Evolutionary conservation across 2,329 filamentous ascomycete species (phyloP), one percentile per base, ranked within the genome.

Genomic region (Microsporum ferrugineum): DNA sequence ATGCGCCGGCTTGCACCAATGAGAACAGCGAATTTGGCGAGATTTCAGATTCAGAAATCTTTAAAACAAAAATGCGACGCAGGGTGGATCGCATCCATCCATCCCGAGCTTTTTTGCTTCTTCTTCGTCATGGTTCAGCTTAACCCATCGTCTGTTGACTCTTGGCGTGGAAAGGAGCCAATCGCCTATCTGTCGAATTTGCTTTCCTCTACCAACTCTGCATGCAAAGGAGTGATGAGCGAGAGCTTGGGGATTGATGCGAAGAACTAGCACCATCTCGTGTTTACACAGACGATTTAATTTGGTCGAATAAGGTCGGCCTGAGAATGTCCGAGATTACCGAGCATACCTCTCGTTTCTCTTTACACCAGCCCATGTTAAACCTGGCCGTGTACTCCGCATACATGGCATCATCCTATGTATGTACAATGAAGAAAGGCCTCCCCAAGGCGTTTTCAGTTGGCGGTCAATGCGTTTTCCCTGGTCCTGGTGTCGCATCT

Each of bases 21-120:
- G 34, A 61, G 61, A 61, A 33, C 31, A 23, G 43, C 36, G 34
- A 8, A 47, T 55, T 64, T 64, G 63, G 61, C 63, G 63, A 64
- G 63, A 57, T 61, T 57, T 61, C 43, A 45, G 49, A 33, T 57
- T 60, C 33, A 45, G 34, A 58, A 49, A 60, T 55, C 55, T 58
- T 58, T 58, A 60, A 61, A 39, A 43, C n/a, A 2, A 8, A 59
- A 59, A 62, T 63, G 62, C 60, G 58, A 63, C 58, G 33, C 57
- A 45, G n/a, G n/a, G 57, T 59, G 57, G 57, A 59, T 59, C 57
- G 55, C 55, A 33, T 43, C 39, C 55, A 57, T 27, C 55, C 33
- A 43, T 23, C 33, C 39, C 55, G 51, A 55, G 51, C 51, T 55
- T 36, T 36, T 55, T 43, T 31, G 47, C 27, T 33, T 33, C 43